Conservation (phyloP, 805 yeast species). For the Ogataea haglerorum region DNA sequence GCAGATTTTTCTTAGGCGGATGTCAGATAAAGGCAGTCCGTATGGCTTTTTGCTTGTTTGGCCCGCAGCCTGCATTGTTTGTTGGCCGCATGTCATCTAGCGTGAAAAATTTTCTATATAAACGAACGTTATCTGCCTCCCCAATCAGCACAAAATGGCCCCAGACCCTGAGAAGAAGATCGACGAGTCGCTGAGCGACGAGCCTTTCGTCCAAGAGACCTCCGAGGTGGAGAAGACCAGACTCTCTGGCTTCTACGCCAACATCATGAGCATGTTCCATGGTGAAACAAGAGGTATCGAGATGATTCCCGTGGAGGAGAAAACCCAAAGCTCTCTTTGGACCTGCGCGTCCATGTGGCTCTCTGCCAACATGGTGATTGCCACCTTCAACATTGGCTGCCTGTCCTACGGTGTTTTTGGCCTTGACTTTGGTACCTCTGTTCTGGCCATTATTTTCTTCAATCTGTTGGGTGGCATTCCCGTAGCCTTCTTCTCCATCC, state of each 20-base stretch:
- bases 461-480: slow-evolving; percentile 67
- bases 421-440: slow-evolving; percentile 70
- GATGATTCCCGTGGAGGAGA: slow-evolving; percentile 73
- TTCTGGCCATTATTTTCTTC: slow-evolving; percentile 68
- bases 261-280: slow-evolving; percentile 30
- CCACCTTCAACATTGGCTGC: slow-evolving; percentile 77
- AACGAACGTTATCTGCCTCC: neutral
- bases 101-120: slow-evolving; percentile 2
- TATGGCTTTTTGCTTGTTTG: slow-evolving; percentile 1
- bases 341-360: slow-evolving; percentile 87
- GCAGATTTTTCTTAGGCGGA: neutral
- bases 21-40: neutral
- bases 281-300: slow-evolving; percentile 78
- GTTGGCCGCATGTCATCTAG: neutral
- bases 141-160: slow-evolving; percentile 7
- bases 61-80: neutral
- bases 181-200: slow-evolving; percentile 24
- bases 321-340: slow-evolving; percentile 60
- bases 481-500: slow-evolving; percentile 78
- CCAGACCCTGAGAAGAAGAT: slow-evolving; percentile 28
- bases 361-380: slow-evolving; percentile 84
- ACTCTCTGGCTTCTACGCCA: slow-evolving; percentile 17
- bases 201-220: slow-evolving; percentile 23
- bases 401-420: slow-evolving; percentile 59
- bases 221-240: slow-evolving; percentile 17